Evolutionary conservation across 2,329 filamentous ascomycete species (phyloP), one percentile per base, ranked within the genome.

Genomic region (Nothomitra cinnamomea): DNA sequence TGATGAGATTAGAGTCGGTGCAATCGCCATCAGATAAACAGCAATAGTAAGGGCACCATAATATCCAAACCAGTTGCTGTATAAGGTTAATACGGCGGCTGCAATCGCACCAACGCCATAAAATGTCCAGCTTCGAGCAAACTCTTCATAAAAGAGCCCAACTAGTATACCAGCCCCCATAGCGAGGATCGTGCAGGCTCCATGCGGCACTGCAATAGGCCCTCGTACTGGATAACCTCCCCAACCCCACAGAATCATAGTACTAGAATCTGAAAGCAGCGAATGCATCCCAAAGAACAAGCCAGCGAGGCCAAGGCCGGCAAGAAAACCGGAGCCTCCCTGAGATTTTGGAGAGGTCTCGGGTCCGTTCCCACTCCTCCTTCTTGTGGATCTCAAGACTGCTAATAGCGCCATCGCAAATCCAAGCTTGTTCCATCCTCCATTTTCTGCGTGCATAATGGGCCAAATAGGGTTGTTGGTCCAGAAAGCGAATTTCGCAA

Each of bases 201-300:
- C 92, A 62, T 96, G 88, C n/a, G 88, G 87, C 49, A 83, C 87
- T 57, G 88, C 80, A 51, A 92, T 79, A 1, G 92, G 92, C 5
- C 92, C 92, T 51, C 85, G 80, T 41, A 96, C 79, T 13, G 92
- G 92, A 62, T 85, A 98, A 5, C 92, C 92, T 61, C 95, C 88
- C 92, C 92, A 98, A 2, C 87, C 87, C 92, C 92, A 98, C 15
- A 89, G 76, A 55, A 96, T 95, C 88, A 98, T 96, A 53, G 92
- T 98, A 71, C 92, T 96, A 0, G 89, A 94, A 65, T 98, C 92
- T 0, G 92, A 95, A 10, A 98, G 76, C 8, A 98, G 73, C 1
- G 89, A 95, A 65, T 96, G 92, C 63, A 96, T 75, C 3, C 78
- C 86, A 62, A 98, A 98, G 63, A 95, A 76, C 6, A 95, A 68